Evolutionary conservation across 148 eudicot species (phyloP), one percentile per base, ranked within the genome.

Genomic region (Hydrangea macrophylla): DNA sequence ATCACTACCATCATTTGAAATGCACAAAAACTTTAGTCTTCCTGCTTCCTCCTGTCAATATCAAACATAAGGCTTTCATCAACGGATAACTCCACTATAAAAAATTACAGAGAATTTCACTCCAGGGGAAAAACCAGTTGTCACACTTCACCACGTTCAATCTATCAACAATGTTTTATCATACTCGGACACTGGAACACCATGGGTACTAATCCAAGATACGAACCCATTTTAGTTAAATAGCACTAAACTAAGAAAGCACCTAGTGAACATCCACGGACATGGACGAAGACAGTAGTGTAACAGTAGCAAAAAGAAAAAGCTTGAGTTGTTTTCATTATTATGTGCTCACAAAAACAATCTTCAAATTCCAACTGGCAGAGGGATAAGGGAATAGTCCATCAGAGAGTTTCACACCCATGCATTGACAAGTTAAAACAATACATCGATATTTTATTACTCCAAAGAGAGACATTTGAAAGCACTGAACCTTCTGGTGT

Each of bases 41-140:
- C 97, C 97, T 70, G 83, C 71, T 70, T 84, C 91, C 81, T 94
- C 99, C 99, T 94, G 86, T 55, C 57, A 77, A 74, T 55, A 66
- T 64, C 26, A 64, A 56, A 54, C 50, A 51, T 22, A 70, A 18
- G 18, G 65, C 26, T 1, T 13, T 36, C 27, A 22, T 58, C 23
- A 13, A 32, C 22, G 51, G 31, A 25, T 50, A 71, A 71, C 57
- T 55, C 68, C 64, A 70, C n/a, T 44, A 31, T 45, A 32, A 37
- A 66, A 67, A 67, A 18, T 48, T 48, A 18, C 13, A 48, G 6
- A 48, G 53, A 6, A 48, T 9, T n/a, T 48, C 22, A 48, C 5
- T 6, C 17, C 23, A 48, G 17, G 17, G 23, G 22, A 48, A 42
- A 12, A 42, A 18, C 2, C 11, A 42, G 50, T 42, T 3, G n/a